A percentile compares a stretch with the other conserved stretches of the same genome.
These are phyloP conservation scores for Jatropha multifida DNA, from an alignment of 441 rosid genomes.

Conservation along the genomic window DNA sequence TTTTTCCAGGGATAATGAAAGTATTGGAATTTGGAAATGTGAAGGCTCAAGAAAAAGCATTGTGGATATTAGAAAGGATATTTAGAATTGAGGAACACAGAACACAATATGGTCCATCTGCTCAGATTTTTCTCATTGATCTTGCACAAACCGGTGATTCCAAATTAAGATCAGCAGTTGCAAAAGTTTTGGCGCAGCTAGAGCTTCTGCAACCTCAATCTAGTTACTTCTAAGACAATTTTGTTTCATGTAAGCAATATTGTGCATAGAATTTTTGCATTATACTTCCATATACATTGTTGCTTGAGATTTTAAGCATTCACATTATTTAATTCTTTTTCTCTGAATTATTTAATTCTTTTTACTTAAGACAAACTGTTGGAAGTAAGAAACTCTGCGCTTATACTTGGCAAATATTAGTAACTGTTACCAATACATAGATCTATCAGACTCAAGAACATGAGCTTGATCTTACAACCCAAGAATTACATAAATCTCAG, in stretches of 20 bases:
- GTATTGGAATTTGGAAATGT: constrained; percentile 39
- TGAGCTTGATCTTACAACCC: background rate
- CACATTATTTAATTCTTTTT: background rate
- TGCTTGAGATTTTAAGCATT: background rate
- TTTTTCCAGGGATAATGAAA: constrained; percentile 40
- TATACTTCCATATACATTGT: background rate
- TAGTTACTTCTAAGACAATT: constrained; percentile 39
- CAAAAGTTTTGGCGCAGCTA: constrained; percentile 52
- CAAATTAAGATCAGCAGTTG: constrained; percentile 42
- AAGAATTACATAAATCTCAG: background rate
- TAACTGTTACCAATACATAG: background rate
- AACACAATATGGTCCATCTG: constrained; percentile 41
- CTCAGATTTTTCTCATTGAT: constrained; percentile 55
- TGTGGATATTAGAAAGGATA: constrained; percentile 59
- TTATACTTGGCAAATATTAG: background rate
- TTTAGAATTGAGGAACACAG: constrained; percentile 47
- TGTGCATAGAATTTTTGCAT: constrained; percentile 5
- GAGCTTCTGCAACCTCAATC: constrained; percentile 59
- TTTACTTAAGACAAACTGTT: background rate
- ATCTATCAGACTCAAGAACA: background rate
- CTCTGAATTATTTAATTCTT: background rate
- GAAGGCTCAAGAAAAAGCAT: constrained; percentile 55
- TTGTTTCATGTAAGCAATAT: background rate
- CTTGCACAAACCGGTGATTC: constrained; percentile 57
- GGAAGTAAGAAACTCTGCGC: background rate